Percentiles rank a stretch among this genome's conserved stretches.
phyloP scores from a whole-genome alignment of 1,139 yeast genomes.

The Spencermartinsiella ligniputridi region DNA sequence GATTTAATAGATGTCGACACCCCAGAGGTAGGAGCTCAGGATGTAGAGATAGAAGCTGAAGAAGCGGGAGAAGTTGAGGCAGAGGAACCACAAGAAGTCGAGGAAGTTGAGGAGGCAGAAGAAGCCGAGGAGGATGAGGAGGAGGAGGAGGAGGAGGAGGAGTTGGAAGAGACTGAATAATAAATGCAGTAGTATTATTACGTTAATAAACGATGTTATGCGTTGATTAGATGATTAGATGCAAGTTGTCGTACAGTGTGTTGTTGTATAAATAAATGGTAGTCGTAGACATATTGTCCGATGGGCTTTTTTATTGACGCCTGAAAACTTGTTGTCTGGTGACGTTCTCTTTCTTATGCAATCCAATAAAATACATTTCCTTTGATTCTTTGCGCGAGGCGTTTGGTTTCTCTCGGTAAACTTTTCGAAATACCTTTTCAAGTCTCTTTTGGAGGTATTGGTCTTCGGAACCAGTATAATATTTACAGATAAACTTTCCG shows the following conservation, averaged over 20 bases:
- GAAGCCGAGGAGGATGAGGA: constrained; percentile 3
- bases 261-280: background rate
- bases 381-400: constrained; percentile 59
- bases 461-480: constrained; percentile 69
- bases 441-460: constrained; percentile 52
- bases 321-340: constrained; percentile 47
- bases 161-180: background rate
- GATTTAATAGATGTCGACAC: constrained; percentile 28
- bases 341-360: constrained; percentile 42
- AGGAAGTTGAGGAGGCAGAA: constrained; percentile 1
- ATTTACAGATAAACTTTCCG: constrained; percentile 73
- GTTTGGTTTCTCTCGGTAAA: constrained; percentile 53
- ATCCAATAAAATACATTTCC: constrained; percentile 71
- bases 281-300: constrained; percentile 42
- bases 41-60: background rate
- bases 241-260: background rate
- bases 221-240: background rate
- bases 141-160: constrained; percentile 3
- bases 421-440: constrained; percentile 53
- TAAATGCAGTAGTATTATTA: background rate
- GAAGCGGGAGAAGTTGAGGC: background rate
- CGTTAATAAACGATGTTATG: constrained; percentile 1
- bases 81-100: background rate
- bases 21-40: constrained; percentile 1
- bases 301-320: constrained; percentile 37